Conservation (phyloP, 805 yeast genomes). For the Scheffersomyces amazonensis region DNA sequence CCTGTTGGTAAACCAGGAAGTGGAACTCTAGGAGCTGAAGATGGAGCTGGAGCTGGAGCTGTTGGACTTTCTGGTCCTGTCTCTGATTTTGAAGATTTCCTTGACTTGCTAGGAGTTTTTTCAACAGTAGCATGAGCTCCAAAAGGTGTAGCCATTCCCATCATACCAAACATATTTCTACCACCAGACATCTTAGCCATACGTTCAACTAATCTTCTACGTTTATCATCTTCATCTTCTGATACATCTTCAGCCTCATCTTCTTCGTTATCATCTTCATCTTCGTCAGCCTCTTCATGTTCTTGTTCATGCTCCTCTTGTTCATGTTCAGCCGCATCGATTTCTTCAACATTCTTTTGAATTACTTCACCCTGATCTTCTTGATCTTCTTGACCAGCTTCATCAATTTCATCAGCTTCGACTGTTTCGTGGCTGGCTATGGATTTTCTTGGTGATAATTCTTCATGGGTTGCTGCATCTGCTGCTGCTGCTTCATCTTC, state of each 20-base stretch:
- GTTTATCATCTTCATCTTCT: conserved; percentile 72
- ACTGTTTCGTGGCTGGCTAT: conserved; percentile 6
- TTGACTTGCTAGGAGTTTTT: not conserved
- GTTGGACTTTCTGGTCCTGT: conserved; percentile 9
- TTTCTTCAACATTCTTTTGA: not conserved
- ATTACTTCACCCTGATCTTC: not conserved
- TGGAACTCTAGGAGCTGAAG: conserved; percentile 22
- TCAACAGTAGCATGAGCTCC: conserved; percentile 18
- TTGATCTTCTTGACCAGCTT: not conserved
- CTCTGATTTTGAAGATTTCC: conserved; percentile 9
- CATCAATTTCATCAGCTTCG: conserved; percentile 4
- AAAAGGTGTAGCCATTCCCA: conserved; percentile 49
- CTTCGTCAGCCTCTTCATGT: conserved; percentile 8
- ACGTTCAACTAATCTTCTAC: conserved; percentile 78
- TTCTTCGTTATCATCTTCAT: conserved; percentile 36
- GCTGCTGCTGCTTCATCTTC: not conserved
- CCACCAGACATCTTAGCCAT: conserved; percentile 97
- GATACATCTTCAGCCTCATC: conserved; percentile 55
- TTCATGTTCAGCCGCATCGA: conserved; percentile 3
- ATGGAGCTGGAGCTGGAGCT: conserved; percentile 12
- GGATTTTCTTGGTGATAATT: conserved; percentile 2
- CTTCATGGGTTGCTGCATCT: conserved; percentile 5
- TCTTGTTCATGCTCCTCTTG: conserved; percentile 12
- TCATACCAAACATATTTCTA: conserved; percentile 73
- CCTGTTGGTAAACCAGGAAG: conserved; percentile 53